Evolutionary conservation across 1,284 basidiomycete genomes (phyloP).

Genomic region (Boletus hoseneyae): DNA sequence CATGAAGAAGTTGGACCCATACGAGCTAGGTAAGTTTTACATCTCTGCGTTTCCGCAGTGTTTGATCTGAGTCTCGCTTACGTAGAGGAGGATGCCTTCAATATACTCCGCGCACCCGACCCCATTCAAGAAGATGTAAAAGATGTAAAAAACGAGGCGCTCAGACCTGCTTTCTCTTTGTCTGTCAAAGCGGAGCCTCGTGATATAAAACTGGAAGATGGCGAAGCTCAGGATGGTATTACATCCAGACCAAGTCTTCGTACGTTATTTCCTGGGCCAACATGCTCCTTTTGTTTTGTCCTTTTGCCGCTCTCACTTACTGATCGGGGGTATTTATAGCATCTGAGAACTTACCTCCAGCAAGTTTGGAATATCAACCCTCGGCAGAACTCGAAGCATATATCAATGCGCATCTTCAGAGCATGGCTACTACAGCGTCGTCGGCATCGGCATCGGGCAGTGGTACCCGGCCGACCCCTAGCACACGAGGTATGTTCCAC

Average conservation of each 20-base stretch:
- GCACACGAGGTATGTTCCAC: slow-evolving; percentile 1
- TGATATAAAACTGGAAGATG: slow-evolving; percentile 16
- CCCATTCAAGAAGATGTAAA: slow-evolving; percentile 5
- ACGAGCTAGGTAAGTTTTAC: slow-evolving; percentile 24
- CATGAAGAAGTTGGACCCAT: slow-evolving; percentile 29
- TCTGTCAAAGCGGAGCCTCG: slow-evolving; percentile 13
- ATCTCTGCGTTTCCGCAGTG: background rate
- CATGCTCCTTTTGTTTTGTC: background rate
- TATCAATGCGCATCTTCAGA: slow-evolving; percentile 8
- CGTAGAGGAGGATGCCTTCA: slow-evolving; percentile 29
- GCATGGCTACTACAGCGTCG: background rate
- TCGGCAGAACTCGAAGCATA: slow-evolving; percentile 7
- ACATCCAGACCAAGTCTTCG: background rate
- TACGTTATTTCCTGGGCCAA: background rate
- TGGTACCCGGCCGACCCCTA: background rate
- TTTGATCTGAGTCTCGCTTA: background rate
- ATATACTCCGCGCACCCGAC: slow-evolving; percentile 12
- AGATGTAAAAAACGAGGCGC: background rate
- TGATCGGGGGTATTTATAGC: background rate
- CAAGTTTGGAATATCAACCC: slow-evolving; percentile 10
- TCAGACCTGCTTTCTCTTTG: background rate
- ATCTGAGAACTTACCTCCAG: background rate
- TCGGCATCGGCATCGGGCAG: too few relatives aligned
- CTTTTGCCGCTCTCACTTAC: too few relatives aligned
- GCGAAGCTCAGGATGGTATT: background rate